A percentile compares a stretch with the other conserved stretches of the same genome.
Evolutionary conservation across 2,329 filamentous ascomycete species (phyloP).

Genomic region (Graphiopsis chlorocephala): DNA sequence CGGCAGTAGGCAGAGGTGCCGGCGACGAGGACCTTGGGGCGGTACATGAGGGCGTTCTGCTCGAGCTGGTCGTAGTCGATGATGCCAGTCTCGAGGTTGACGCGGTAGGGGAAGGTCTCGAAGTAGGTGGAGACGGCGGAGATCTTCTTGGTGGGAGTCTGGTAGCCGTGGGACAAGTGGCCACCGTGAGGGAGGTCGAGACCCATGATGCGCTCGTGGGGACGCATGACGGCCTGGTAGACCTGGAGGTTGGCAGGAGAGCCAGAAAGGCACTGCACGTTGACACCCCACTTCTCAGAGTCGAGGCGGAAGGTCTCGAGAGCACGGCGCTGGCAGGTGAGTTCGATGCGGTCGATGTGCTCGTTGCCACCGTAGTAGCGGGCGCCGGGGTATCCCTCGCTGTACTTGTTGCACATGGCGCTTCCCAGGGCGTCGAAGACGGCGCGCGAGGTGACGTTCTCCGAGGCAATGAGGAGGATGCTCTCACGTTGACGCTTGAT

Average conservation of each 20-base stretch:
- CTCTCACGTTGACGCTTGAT: constrained; percentile 97
- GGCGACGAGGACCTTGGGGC: constrained; percentile 92
- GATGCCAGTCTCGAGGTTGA: constrained; percentile 84
- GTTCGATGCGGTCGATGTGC: constrained; percentile 95
- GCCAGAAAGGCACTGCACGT: constrained; percentile 89
- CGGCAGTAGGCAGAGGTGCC: constrained; percentile 98
- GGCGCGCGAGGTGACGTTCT: constrained; percentile 98
- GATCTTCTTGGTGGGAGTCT: constrained; percentile 80
- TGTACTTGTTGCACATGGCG: constrained; percentile 96
- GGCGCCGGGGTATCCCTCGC: constrained; percentile 94
- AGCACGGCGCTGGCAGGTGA: constrained; percentile 90
- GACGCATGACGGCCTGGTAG: constrained; percentile 88
- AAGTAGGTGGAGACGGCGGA: constrained; percentile 98
- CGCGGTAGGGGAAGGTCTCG: constrained; percentile 95
- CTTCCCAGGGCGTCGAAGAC: constrained; percentile 96
- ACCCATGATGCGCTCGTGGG: constrained; percentile 95
- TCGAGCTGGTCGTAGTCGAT: constrained; percentile 95
- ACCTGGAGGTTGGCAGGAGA: constrained; percentile 75
- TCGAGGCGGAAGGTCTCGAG: constrained; percentile 88
- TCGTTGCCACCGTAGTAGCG: constrained; percentile 99
- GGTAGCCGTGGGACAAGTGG: constrained; percentile 94
- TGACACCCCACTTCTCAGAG: constrained; percentile 92
- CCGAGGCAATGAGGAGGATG: constrained; percentile 96
- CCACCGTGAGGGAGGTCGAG: constrained; percentile 95
- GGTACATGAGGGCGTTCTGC: constrained; percentile 86